Evolutionary conservation across 176 grass and related monocot species (phyloP).

Genomic region (Metroxylon sagu): DNA sequence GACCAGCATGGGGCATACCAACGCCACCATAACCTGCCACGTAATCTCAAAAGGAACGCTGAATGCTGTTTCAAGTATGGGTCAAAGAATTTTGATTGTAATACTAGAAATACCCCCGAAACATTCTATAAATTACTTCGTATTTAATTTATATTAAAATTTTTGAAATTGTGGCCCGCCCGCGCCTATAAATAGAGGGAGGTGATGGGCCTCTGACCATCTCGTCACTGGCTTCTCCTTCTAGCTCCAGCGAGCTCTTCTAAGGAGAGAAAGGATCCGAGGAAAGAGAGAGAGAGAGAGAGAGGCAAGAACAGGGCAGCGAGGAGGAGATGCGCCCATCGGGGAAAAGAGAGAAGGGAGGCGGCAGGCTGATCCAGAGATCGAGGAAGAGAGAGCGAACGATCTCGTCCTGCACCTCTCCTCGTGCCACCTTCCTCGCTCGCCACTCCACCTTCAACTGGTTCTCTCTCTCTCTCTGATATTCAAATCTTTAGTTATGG

Average conservation of each 20-base stretch:
- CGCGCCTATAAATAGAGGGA: slow-evolving; percentile 1
- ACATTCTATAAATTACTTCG: too few relatives aligned
- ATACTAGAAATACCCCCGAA: too few relatives aligned
- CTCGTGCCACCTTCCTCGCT: slow-evolving; percentile 28
- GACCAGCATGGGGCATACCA: too few relatives aligned
- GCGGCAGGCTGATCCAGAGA: slow-evolving; percentile 16
- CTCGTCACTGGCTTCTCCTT: neutral
- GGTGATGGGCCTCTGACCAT: neutral
- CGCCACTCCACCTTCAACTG: slow-evolving; percentile 48
- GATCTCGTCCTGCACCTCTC: slow-evolving; percentile 31
- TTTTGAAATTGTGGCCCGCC: neutral
- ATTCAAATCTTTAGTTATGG: too few relatives aligned
- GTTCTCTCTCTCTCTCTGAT: slow-evolving; percentile 15
- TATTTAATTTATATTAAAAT: neutral
- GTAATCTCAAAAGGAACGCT: too few relatives aligned
- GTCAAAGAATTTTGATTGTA: too few relatives aligned
- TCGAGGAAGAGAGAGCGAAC: slow-evolving; percentile 20
- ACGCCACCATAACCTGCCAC: too few relatives aligned
- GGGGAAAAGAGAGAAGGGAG: slow-evolving; percentile 35
- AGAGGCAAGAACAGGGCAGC: neutral
- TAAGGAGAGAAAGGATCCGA: neutral
- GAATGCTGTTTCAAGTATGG: too few relatives aligned
- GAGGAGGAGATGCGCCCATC: slow-evolving; percentile 24
- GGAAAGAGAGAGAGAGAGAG: slow-evolving; percentile 19
- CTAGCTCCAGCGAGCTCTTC: neutral